Evolutionary conservation across 257 asterid genomes (phyloP).

Genomic region (Solanum lignicaule): DNA sequence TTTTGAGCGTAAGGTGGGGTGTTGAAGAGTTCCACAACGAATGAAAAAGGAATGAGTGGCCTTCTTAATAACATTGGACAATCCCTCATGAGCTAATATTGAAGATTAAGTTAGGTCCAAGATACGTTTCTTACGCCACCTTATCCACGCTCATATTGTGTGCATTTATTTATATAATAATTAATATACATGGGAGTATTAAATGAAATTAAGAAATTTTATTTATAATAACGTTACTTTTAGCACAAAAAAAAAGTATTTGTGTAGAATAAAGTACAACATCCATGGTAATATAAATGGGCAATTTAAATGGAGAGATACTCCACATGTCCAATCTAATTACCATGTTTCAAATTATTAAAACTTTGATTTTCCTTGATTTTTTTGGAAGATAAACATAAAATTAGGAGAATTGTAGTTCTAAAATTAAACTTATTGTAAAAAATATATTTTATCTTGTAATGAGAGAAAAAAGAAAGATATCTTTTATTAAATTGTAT

Average conservation of each 20-base stretch:
- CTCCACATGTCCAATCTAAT: background rate
- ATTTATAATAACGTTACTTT: background rate
- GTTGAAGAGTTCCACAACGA: background rate
- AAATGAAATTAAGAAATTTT: background rate
- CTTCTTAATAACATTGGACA: background rate
- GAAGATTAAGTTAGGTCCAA: background rate
- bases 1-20: background rate
- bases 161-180: background rate
- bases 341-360: background rate
- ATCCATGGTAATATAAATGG: background rate
- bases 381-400: background rate
- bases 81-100: background rate
- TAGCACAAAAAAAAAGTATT: background rate
- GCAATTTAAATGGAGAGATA: background rate
- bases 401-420: background rate
- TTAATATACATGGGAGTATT: background rate
- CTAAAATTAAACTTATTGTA: background rate
- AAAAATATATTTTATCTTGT: background rate
- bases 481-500: background rate
- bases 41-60: background rate
- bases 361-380: background rate
- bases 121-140: background rate
- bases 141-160: background rate
- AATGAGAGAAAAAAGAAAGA: background rate
- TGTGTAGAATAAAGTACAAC: background rate